Base-by-base conservation (phyloP, 2,329 filamentous ascomycete species). In the Ilyonectria mors-panacis region DNA sequence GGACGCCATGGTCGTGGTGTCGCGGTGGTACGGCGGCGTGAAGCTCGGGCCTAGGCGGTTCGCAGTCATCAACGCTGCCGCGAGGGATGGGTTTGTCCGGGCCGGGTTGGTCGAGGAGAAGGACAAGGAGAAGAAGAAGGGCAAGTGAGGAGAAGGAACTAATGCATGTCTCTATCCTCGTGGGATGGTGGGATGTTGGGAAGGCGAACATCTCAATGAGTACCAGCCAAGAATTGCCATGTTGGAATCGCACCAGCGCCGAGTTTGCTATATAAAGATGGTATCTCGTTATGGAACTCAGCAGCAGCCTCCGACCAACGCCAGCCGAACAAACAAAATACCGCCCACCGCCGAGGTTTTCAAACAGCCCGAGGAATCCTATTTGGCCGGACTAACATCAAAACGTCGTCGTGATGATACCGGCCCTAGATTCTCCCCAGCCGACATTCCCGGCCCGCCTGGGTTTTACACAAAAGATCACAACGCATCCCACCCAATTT, bases 21-120 rank as follows among this genome's bases (percentile, higher is more conserved):
- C 93, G 44, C 85, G 96, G 69, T 99, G 96, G 96, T 99, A 97
- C 80, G 96, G 96, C 4, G 96, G 96, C 1, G 88, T 97, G 65
- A 92, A 94, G 74, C 82, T 99, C 51, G 96, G 96, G 0, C 95
- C 95, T 56, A 92, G 95, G 79, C 86, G 96, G 70, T 99, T 99
- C 78, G 90, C 94, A 13, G 85, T 97, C 61, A 98, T 99, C 78
- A 98, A 98, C 78, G 87, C 89, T 62, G 93, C 91, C 9, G 95
- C 94, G 8, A 88, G 95, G 76, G 94, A 98, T 81, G 93, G 92
- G 0, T 86, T 98, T 70, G 88, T 98, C 10, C 89, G 89, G 77
- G 94, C 92, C 1, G 93, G 92, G 0, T 89, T 93, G 73, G 90
- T 89, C 10, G 85, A 84, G 63, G 89, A 91, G 44, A 83, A 75